Base-by-base conservation (phyloP, 148 eudicot species). In the Persicaria tinctoria region DNA sequence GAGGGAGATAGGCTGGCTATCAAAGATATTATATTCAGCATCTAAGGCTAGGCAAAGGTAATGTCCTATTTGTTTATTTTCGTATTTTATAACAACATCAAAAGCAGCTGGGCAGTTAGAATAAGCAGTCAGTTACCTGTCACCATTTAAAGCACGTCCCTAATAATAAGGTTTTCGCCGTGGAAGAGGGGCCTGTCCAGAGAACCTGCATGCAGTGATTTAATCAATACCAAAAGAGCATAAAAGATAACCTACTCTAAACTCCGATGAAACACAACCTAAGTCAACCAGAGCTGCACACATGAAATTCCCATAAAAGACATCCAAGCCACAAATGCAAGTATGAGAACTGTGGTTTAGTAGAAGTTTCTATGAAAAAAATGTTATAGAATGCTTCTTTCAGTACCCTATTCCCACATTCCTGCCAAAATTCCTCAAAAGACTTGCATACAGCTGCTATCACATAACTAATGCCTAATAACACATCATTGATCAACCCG, bases 121-220 rank as follows among this genome's bases (percentile, higher is more conserved):
- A 50, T 51, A 72, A 76, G 70, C 44, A 55, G 74, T 23, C 57
- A 56, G 75, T 82, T 87, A 94, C 98, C 98, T 94, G 90, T 73
- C 74, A 76, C 23, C 63, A 56, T 63, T 78, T 62, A 41, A 51
- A 27, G 76, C 70, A 66, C 46, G 75, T 54, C 75, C 79, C 84
- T 91, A 89, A 79, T 84, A 88, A 77, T 94, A 91, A 74, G 77
- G 84, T 80, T 81, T 90, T 62, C 96, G 79, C 17, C 98, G 86
- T 46, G 98, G 80, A 51, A 46, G 83, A 66, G 86, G 72, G 77
- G 77, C 78, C 57, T 83, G 95, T 64, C 88, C 85, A 75, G 97
- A 88, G 50, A 82, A 78, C 89, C 98, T 94, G 89, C 76, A 76
- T 80, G 73, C 72, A 59, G 63, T 79, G 60, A 80, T 74, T 68